Evolutionary conservation across 257 asterid species (phyloP).

Genomic region (Solanum etuberosum): DNA sequence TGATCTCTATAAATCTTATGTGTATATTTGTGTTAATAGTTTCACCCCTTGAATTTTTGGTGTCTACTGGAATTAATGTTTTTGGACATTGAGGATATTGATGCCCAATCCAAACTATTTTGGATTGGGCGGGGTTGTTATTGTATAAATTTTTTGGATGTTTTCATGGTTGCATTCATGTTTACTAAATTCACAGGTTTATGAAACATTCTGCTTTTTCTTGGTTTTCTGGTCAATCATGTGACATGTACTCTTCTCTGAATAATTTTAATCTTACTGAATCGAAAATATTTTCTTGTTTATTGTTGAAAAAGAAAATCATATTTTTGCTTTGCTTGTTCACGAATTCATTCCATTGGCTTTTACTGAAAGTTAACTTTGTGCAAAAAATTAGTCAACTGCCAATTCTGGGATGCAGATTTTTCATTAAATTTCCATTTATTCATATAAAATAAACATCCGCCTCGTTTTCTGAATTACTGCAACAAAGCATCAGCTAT

Average conservation of each 20-base stretch:
- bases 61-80: neutral
- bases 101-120: neutral
- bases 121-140: neutral
- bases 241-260: neutral
- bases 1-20: neutral
- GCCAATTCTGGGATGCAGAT: neutral
- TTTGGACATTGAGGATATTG: neutral
- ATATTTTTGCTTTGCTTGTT: neutral
- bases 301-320: neutral
- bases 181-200: neutral
- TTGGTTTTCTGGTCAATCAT: neutral
- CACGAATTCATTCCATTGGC: neutral
- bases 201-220: neutral
- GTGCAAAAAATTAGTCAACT: neutral
- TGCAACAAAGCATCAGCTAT: neutral
- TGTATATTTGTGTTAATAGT: neutral
- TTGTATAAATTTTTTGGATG: neutral
- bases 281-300: neutral
- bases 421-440: neutral
- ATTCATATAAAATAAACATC: neutral
- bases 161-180: neutral
- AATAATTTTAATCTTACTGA: neutral
- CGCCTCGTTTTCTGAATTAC: neutral
- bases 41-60: neutral
- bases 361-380: neutral